phyloP scores from a whole-genome alignment of 306 rosid species.

The Cucurbita maxima region DNA sequence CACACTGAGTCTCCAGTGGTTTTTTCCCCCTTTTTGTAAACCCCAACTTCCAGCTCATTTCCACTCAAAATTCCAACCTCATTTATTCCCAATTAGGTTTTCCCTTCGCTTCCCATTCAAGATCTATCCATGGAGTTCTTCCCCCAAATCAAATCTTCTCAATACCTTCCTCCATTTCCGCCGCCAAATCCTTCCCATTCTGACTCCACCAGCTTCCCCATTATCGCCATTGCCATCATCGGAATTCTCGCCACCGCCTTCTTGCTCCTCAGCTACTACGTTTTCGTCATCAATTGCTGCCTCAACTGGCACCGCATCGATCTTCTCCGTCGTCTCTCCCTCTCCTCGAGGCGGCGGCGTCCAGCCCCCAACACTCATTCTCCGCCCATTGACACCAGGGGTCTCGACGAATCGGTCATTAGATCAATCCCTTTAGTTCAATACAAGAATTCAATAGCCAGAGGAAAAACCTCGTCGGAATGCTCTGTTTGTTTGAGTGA shows the following conservation, averaged over 20 bases:
- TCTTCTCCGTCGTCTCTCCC: conserved; percentile 55
- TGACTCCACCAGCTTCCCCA: conserved; percentile 56
- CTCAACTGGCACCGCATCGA: conserved; percentile 92
- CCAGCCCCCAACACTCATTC: conserved; percentile 21
- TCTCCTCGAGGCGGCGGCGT: conserved; percentile 24
- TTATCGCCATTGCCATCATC: conserved; percentile 73
- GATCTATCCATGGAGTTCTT: not conserved
- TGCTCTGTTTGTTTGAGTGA: conserved; percentile 90
- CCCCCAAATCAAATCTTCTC: conserved; percentile 31
- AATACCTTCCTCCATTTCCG: conserved; percentile 30
- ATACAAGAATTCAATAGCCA: conserved; percentile 17
- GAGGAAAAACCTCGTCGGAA: conserved; percentile 19
- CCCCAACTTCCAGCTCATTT: not conserved
- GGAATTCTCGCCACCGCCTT: conserved; percentile 85
- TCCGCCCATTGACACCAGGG: conserved; percentile 27
- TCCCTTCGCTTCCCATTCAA: not conserved
- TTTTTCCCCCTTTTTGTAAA: not conserved
- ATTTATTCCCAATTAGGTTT: conserved; percentile 2
- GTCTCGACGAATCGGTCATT: conserved; percentile 67
- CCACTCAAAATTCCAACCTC: not conserved
- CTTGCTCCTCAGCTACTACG: conserved; percentile 73
- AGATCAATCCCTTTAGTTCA: conserved; percentile 63
- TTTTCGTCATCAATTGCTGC: conserved; percentile 95
- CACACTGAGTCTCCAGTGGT: not conserved
- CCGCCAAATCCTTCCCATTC: conserved; percentile 30